phyloP scores from a whole-genome alignment of 352 stramenopile species.

The Phytophthora citrophthora region DNA sequence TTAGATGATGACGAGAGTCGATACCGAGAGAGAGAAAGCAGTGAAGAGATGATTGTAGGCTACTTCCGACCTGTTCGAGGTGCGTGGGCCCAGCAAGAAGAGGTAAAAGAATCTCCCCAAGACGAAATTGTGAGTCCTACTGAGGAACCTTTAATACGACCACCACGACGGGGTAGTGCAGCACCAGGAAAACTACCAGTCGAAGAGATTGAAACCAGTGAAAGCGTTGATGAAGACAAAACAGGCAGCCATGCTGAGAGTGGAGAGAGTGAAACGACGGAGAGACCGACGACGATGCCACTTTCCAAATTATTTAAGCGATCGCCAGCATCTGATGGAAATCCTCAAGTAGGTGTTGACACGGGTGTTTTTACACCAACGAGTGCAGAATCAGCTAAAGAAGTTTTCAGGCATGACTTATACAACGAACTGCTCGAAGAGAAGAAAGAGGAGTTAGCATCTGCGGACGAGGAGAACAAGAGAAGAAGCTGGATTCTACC shows the following conservation, averaged over 20 bases:
- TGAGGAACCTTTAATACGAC: neutral
- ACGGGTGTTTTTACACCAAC: slow-evolving; percentile 5
- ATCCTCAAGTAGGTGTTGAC: neutral
- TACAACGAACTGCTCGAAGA: slow-evolving; percentile 1
- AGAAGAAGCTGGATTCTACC: neutral
- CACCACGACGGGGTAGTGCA: neutral
- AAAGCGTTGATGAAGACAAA: slow-evolving; percentile 1
- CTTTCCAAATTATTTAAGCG: slow-evolving; percentile 29
- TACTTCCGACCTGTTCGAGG: slow-evolving; percentile 38
- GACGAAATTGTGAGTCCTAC: neutral
- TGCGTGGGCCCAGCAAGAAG: slow-evolving; percentile 1
- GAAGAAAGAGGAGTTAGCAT: too few species aligned
- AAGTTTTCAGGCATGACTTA: neutral
- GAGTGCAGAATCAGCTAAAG: neutral
- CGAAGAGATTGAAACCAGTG: slow-evolving; percentile 1
- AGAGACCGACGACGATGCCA: slow-evolving; percentile 3
- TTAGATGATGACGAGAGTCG: slow-evolving; percentile 6
- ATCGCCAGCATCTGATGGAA: neutral
- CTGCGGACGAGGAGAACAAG: neutral
- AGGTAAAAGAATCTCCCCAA: slow-evolving; percentile 1
- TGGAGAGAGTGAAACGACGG: neutral
- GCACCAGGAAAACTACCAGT: neutral
- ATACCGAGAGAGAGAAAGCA: slow-evolving; percentile 15
- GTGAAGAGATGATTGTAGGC: slow-evolving; percentile 48
- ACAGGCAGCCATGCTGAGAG: slow-evolving; percentile 1